Base-by-base conservation (phyloP, 2,329 filamentous ascomycete species). In the Fusarium succisae region DNA sequence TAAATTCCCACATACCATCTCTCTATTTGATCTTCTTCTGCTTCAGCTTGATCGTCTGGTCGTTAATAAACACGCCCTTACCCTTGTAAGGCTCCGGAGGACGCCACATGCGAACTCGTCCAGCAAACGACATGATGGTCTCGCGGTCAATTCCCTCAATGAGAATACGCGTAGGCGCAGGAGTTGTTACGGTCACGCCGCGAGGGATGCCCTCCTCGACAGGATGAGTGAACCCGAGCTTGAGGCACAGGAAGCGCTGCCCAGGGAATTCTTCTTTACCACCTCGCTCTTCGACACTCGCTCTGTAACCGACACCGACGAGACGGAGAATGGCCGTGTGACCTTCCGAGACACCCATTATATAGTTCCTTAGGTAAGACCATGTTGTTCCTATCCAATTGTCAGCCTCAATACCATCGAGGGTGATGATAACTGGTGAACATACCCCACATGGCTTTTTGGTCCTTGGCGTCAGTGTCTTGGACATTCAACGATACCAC, bases 31-130 rank as follows among this genome's bases (percentile, higher is more conserved):
- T 94, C 90, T 96, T 96, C 92, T 98, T 99, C 80, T 94, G 93
- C 92, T 99, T 99, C 84, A 99, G 84, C 89, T 93, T 97, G 86
- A 99, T 98, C 37, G 95, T 98, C 88, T 99, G 95, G 73, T 95
- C 94, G 80, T 98, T 97, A 79, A 99, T 92, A 82, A 98, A 99
- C 78, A 99, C 97, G 78, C 96, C 96, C 91, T 99, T 98, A 76
- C 96, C 96, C 90, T 99, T 99, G 85, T 99, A 99, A 75, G 96
- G 96, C 86, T 99, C 96, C 37, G 96, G 96, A 74, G 89, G 90
- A 81, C 96, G 92, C 96, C 96, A 98, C 83, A 87, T 89, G 78
- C 94, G 89, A 76, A 99, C 97, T 77, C 92, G 87, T 2, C 96
- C 96, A 24, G 96, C 96, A 83, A 98, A 98, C 66, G 93, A 91